Base-by-base conservation (phyloP, 2,329 filamentous ascomycete genomes). In the Alternaria sp. region DNA sequence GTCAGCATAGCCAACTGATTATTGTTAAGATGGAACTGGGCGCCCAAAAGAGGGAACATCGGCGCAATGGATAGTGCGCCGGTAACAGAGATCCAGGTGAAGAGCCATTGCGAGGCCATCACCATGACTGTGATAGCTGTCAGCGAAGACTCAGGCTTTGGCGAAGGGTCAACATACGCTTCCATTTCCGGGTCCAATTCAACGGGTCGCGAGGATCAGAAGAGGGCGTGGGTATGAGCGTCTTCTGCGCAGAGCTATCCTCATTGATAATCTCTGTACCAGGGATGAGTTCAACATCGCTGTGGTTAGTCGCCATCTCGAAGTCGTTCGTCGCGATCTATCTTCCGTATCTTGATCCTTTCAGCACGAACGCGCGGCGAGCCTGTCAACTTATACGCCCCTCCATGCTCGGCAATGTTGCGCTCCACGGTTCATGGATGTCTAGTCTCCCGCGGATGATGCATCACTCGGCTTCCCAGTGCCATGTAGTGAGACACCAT, bases 11-110 rank as follows among this genome's bases (percentile, higher is more conserved):
- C 78, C 1, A 83, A 69, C 56, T 82, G 80, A 17, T 77, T 79
- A 60, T 81, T 77, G 62, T 77, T 73, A 47, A 83, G 77, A 30
- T 80, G 75, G 46, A 82, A 83, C 45, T 82, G 78, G 44, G 72
- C 58, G 3, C 78, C 80, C 1, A 83, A 73, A 9, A 82, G 72
- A 2, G 81, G 80, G 58, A 83, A 83, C 73, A 83, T 79, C 2
- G 81, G 81, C 1, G 81, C 81, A 28, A 83, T 77, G 4, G 80
- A 83, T 3, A 83, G 72, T 5, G 81, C 81, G 4, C 79, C 79
- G 15, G 80, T 81, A 1, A 83, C 81, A 4, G 80, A 72, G 11
- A 83, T 80, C 77, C 81, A 83, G 11, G 81, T 78, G 61, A 81
- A 81, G 13, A 82, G 69, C 58, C 79, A 74, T 59, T 81, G 80